A percentile compares a stretch with the other conserved stretches of the same genome.
phyloP scores from a whole-genome alignment of 306 rosid genomes.

The Macrotyloma uniflorum region DNA sequence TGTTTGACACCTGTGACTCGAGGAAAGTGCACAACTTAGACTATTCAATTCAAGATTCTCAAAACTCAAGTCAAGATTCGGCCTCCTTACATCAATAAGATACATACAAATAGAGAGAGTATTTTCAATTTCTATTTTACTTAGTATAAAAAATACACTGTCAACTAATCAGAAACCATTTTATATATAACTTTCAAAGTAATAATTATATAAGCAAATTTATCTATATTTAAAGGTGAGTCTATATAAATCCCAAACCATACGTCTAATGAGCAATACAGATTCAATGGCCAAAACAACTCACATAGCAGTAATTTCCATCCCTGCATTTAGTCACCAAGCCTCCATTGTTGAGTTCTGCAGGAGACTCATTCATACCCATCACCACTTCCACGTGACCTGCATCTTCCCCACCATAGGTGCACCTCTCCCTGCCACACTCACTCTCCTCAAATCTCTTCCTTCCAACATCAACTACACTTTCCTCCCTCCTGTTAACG shows the following conservation, averaged over 20 bases:
- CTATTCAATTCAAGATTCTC: background rate
- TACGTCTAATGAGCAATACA: background rate
- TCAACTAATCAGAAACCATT: background rate
- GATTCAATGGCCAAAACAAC: constrained; percentile 31
- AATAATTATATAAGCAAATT: too few species aligned
- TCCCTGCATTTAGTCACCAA: constrained; percentile 30
- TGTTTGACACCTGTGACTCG: background rate
- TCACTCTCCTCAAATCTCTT: constrained; percentile 26
- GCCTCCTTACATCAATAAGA: background rate
- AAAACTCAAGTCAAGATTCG: background rate
- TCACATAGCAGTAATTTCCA: constrained; percentile 25
- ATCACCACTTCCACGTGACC: constrained; percentile 14
- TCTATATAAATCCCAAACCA: too few species aligned
- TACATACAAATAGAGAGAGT: background rate
- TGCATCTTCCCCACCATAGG: constrained; percentile 40
- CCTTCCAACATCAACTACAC: constrained; percentile 26
- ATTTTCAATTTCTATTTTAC: background rate
- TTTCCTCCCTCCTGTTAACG: constrained; percentile 34
- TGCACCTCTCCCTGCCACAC: constrained; percentile 9
- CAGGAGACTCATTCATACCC: constrained; percentile 24
- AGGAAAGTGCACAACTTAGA: background rate
- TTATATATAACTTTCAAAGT: background rate
- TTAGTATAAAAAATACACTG: background rate
- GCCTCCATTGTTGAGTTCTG: constrained; percentile 35
- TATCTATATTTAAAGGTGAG: too few species aligned